Base-by-base conservation (phyloP, 805 yeast genomes). In the Hanseniaspora mollemarum region DNA sequence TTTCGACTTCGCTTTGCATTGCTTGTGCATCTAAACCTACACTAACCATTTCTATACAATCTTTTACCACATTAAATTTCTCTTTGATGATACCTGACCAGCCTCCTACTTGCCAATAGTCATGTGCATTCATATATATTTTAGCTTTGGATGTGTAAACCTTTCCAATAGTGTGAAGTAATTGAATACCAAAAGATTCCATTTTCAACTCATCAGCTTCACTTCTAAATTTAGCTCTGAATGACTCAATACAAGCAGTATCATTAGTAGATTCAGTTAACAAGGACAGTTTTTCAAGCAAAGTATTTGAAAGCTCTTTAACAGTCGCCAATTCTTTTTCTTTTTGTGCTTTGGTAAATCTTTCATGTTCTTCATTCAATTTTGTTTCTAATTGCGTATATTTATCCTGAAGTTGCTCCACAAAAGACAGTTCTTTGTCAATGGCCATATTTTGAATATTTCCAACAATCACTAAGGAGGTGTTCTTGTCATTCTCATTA, bases 121-220 rank as follows among this genome's bases (percentile, higher is more conserved):
- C 72, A 57, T 80, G 87, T 8, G 82, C 75, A 57, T 81, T 82
- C 37, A 83, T 63, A 54, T 75, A 81, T 18, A 82, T 75, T 53
- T 74, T 73, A 25, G 79, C 81, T 61, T 83, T 81, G 58, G 80
- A 73, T 54, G 71, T 68, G 61, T 84, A 84, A 2, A 81, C 76
- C 48, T 76, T 72, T 22, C 92, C 94, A 50, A 84, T 75, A 0
- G 85, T 74, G 58, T 84, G 92, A 43, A 85, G 71, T 32, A 84
- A 82, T 60, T 84, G 87, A 29, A 83, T 65, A n/a, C 94, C 94
- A 65, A 84, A 84, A 21, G 90, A 82, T 63, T 84, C 92, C 78
- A 81, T 76, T 58, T 83, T 83, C 56, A 84, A 70, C 26, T 79
- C 70, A 61, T 88, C 92, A 15, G 94, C 95, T 64, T 92, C 97